Percentiles rank a stretch among this genome's conserved stretches.
These are phyloP conservation scores for Penicillium paneum DNA, from an alignment of 2,329 filamentous ascomycete genomes.

Conservation along the genomic window DNA sequence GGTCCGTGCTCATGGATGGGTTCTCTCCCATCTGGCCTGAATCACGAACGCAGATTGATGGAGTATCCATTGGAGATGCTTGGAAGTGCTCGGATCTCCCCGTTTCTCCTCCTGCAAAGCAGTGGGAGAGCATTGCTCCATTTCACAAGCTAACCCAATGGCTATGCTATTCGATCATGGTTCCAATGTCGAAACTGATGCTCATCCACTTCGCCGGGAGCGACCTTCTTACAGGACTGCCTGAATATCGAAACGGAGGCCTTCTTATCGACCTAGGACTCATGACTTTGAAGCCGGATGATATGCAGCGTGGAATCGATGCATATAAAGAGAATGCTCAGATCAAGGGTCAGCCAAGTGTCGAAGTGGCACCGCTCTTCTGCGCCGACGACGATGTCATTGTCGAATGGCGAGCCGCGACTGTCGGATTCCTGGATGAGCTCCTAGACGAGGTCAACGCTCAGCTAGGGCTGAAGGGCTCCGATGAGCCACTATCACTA, in stretches of 20 bases:
- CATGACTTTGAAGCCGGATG: constrained; percentile 68
- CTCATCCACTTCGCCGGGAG: constrained; percentile 76
- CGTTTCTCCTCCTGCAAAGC: constrained; percentile 59
- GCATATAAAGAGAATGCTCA: constrained; percentile 68
- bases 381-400: constrained; percentile 71
- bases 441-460: constrained; percentile 67
- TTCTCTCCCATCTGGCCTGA: constrained; percentile 84
- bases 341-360: constrained; percentile 66
- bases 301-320: constrained; percentile 67
- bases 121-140: constrained; percentile 79
- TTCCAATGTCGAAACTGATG: constrained; percentile 79
- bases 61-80: constrained; percentile 82
- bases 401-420: constrained; percentile 74
- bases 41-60: constrained; percentile 81
- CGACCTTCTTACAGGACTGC: constrained; percentile 79
- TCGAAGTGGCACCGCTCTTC: constrained; percentile 73
- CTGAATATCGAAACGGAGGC: constrained; percentile 90
- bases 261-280: constrained; percentile 82
- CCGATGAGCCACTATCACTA: constrained; percentile 65
- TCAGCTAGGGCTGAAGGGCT: constrained; percentile 63
- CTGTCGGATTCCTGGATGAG: constrained; percentile 71
- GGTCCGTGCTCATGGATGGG: constrained; percentile 85
- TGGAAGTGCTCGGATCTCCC: constrained; percentile 89
- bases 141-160: constrained; percentile 96
- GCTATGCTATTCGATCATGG: constrained; percentile 91